A percentile compares a stretch with the other conserved stretches of the same genome.
These are phyloP conservation scores for Lipomyces orientalis DNA, from an alignment of 805 yeast genomes.

Conservation along the genomic window DNA sequence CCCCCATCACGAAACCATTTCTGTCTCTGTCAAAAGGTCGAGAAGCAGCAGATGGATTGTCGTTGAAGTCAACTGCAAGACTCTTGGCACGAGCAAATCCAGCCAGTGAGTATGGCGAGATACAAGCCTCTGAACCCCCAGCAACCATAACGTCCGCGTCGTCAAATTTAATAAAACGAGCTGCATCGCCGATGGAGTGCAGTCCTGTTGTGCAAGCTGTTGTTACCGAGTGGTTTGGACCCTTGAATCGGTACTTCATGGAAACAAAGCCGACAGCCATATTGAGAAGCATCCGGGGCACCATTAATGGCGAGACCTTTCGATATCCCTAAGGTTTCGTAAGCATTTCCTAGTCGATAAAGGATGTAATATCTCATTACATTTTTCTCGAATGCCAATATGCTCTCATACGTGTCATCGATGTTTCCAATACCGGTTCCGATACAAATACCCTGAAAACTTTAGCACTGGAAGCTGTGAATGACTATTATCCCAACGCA, in stretches of 20 bases:
- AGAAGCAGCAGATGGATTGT: slow-evolving; percentile 68
- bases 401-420: slow-evolving; percentile 69
- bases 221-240: slow-evolving; percentile 85
- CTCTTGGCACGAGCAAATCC: slow-evolving; percentile 93
- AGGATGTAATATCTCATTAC: slow-evolving; percentile 13
- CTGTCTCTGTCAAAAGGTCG: slow-evolving; percentile 84
- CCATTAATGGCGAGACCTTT: slow-evolving; percentile 80
- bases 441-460: slow-evolving; percentile 70
- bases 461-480: not conserved
- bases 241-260: slow-evolving; percentile 74
- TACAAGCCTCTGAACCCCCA: slow-evolving; percentile 90
- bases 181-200: slow-evolving; percentile 92
- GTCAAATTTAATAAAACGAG: slow-evolving; percentile 75
- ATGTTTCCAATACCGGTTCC: slow-evolving; percentile 95
- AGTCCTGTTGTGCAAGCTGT: slow-evolving; percentile 98
- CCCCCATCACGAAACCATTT: slow-evolving; percentile 89
- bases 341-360: slow-evolving; percentile 1
- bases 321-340: slow-evolving; percentile 55
- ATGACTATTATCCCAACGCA: slow-evolving; percentile 40
- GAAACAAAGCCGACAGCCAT: slow-evolving; percentile 96
- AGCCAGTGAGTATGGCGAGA: slow-evolving; percentile 84
- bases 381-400: slow-evolving; percentile 54
- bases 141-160: slow-evolving; percentile 87
- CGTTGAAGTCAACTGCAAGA: slow-evolving; percentile 66
- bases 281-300: slow-evolving; percentile 81